A percentile compares a stretch with the other conserved stretches of the same genome.
phyloP scores from a whole-genome alignment of 352 stramenopile genomes.

The Globisporangium nodosum region DNA sequence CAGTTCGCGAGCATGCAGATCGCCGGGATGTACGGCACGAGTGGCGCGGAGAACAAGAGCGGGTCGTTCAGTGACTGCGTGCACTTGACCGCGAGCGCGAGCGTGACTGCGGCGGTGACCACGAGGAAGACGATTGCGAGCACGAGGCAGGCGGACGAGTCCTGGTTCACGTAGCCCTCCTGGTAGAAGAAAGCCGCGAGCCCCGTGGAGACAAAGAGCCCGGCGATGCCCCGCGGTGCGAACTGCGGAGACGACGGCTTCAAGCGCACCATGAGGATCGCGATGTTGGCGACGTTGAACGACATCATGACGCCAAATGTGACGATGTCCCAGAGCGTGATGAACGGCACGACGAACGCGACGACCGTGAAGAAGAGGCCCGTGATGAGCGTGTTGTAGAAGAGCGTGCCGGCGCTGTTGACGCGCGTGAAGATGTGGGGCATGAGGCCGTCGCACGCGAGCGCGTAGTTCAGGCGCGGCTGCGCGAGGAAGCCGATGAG shows the following conservation, averaged over 20 bases:
- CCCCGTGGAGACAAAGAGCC: conserved; percentile 29
- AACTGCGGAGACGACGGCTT: conserved; percentile 41
- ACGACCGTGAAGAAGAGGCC: conserved; percentile 66
- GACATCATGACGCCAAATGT: conserved; percentile 83
- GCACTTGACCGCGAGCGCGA: conserved; percentile 41
- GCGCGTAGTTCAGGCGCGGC: conserved; percentile 89
- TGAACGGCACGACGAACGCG: conserved; percentile 71
- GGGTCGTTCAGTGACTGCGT: conserved; percentile 26
- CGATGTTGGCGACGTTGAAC: conserved; percentile 81
- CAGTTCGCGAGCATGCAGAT: conserved; percentile 57
- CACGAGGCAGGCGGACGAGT: conserved; percentile 26
- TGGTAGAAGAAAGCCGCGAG: conserved; percentile 53
- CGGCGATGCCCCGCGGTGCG: conserved; percentile 23
- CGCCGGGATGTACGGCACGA: conserved; percentile 52
- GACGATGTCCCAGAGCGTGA: conserved; percentile 81
- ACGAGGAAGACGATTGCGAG: conserved; percentile 43
- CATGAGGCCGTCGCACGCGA: conserved; percentile 92
- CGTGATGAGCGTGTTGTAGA: conserved; percentile 69
- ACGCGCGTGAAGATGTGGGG: conserved; percentile 83
- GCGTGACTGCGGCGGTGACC: conserved; percentile 24
- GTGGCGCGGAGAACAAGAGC: conserved; percentile 33
- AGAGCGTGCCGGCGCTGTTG: conserved; percentile 71
- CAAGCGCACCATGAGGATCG: conserved; percentile 58
- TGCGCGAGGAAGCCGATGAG: conserved; percentile 94
- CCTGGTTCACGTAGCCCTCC: conserved; percentile 39